Evolutionary conservation across 306 rosid genomes (phyloP).

Genomic region (Rosa multiflora): DNA sequence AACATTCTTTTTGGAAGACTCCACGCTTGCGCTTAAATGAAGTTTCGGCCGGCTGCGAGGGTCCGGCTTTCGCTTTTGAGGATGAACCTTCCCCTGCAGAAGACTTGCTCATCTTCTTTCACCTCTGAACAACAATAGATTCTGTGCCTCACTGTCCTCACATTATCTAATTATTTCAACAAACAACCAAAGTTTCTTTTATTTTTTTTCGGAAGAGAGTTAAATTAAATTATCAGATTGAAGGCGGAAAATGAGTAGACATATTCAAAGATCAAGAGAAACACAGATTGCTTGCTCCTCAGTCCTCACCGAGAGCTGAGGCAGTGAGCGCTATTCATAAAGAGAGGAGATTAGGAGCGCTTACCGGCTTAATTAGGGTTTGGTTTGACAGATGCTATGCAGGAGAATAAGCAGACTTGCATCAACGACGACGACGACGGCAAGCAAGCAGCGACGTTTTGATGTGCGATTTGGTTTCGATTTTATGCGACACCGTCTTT

Average conservation of each 20-base stretch:
- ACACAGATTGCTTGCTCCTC: background rate
- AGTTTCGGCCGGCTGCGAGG: slow-evolving; percentile 79
- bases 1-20: slow-evolving; percentile 84
- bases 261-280: too few species aligned
- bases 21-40: slow-evolving; percentile 83
- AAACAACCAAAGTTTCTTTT: too few species aligned
- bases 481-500: background rate
- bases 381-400: too few species aligned
- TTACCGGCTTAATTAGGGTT: background rate
- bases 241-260: too few species aligned
- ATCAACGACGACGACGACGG: too few species aligned
- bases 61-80: slow-evolving; percentile 63
- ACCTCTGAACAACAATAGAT: background rate
- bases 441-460: too few species aligned
- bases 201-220: too few species aligned
- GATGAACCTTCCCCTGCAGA: slow-evolving; percentile 56
- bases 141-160: background rate
- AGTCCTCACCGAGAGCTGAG: background rate
- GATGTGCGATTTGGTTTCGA: too few species aligned
- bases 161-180: background rate
- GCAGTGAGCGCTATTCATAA: background rate
- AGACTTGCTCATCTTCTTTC: slow-evolving; percentile 52
- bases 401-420: too few species aligned
- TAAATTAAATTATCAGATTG: too few species aligned
- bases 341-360: too few species aligned